A percentile compares a stretch with the other conserved stretches of the same genome.
phyloP scores from a whole-genome alignment of 257 asterid species.

The Solanum ossicruentum region DNA sequence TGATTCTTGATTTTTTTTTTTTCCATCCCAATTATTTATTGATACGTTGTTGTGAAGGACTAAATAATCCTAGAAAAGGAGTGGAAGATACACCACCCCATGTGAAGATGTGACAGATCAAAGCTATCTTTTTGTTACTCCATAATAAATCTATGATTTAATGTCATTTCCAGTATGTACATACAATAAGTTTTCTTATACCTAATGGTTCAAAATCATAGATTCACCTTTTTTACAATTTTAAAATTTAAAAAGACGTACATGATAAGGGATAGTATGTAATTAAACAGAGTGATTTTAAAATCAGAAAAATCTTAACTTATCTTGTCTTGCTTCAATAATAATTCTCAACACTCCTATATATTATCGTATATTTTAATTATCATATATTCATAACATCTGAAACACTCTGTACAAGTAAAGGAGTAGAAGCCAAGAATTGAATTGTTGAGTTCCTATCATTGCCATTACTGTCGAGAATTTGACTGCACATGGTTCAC shows the following conservation, averaged over 20 bases:
- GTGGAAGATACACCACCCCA: neutral
- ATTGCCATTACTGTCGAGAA: neutral
- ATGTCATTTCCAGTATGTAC: neutral
- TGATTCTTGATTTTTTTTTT: neutral
- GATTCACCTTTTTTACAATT: neutral
- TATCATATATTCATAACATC: neutral
- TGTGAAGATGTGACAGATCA: neutral
- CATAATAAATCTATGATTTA: neutral
- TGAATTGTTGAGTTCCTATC: neutral
- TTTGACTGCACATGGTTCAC: neutral
- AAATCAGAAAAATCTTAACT: neutral
- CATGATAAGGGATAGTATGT: neutral
- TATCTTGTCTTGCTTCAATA: neutral
- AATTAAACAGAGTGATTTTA: rapidly evolving
- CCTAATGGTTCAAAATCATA: neutral
- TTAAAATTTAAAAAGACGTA: neutral
- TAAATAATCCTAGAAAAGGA: neutral
- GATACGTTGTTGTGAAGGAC: neutral
- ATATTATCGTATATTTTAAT: neutral
- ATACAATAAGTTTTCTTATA: neutral
- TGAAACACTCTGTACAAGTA: neutral
- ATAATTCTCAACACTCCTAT: neutral
- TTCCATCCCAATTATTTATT: neutral
- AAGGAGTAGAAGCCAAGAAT: neutral
- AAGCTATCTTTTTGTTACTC: neutral